These are phyloP conservation scores for Hortiboletus campestris DNA, from an alignment of 768 basidiomycete species.

Conservation along the genomic window DNA sequence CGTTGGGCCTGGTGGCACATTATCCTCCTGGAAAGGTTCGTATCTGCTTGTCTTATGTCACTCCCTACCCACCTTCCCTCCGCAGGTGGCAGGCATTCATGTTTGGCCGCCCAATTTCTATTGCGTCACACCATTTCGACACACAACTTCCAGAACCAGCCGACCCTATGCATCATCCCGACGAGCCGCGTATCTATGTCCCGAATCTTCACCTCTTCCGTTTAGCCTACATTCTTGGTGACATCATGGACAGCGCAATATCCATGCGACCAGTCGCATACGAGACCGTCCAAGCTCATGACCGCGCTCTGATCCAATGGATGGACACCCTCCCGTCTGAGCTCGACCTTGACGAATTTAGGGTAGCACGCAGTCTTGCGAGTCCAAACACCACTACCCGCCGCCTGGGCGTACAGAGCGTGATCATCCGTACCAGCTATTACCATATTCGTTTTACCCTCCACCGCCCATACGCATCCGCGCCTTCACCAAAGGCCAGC, in stretches of 20 bases:
- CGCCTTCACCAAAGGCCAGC: conserved; percentile 21
- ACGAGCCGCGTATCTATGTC: conserved; percentile 65
- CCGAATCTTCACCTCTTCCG: conserved; percentile 74
- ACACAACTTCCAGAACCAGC: conserved; percentile 72
- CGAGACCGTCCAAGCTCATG: conserved; percentile 68
- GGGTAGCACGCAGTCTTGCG: conserved; percentile 68
- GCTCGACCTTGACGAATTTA: conserved; percentile 74
- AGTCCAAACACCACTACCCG: conserved; percentile 57
- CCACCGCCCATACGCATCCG: conserved; percentile 68
- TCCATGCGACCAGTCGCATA: conserved; percentile 80
- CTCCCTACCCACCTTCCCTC: conserved; percentile 4
- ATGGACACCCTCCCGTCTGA: conserved; percentile 73
- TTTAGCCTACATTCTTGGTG: conserved; percentile 75
- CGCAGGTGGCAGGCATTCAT: conserved; percentile 84
- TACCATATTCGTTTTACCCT: conserved; percentile 84
- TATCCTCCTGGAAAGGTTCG: conserved; percentile 72
- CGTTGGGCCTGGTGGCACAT: conserved; percentile 94
- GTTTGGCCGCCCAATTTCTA: conserved; percentile 74
- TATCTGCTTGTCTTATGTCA: conserved; percentile 3
- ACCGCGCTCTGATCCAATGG: conserved; percentile 70
- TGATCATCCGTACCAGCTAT: conserved; percentile 74
- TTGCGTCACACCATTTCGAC: conserved; percentile 82
- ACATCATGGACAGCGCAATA: conserved; percentile 83
- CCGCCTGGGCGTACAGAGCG: conserved; percentile 75
- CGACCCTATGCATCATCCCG: conserved; percentile 41